Base-by-base conservation (phyloP, 2,329 filamentous ascomycete species). In the Grosmannia huntii region DNA sequence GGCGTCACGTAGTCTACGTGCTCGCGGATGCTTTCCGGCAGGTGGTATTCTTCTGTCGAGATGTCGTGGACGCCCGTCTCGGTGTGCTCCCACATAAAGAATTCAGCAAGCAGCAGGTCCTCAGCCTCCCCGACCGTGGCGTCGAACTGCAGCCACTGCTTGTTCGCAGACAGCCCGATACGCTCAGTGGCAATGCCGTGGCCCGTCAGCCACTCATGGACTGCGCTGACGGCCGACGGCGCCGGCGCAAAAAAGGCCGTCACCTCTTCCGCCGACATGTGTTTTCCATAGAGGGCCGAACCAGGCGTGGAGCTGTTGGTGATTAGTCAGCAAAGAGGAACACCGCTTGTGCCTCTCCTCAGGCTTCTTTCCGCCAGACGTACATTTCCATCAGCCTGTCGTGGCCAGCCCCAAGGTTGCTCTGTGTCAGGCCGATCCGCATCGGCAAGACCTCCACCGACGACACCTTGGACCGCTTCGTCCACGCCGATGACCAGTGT, bases 1-100 rank as follows among this genome's bases (percentile, higher is more conserved):
- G 79, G 79, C 1, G 75, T 81, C 46, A 82, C 74, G 65, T 80
- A 81, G 66, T 81, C 78, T 55, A 82, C 70, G 59, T 80, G 76
- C 21, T 70, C 63, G 41, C 70, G 70, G 16, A 81, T 60, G 49
- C 74, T 65, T 25, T 70, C 68, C 1, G 78, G 78, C 4, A 81
- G 66, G 60, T 77, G 76, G 64, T 66, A 66, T 38, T 62, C 62
- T 33, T 57, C 36, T 23, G 53, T 56, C 36, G 57, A 59, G 52
- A 59, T 56, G 38, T 59, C 57, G 25, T 46, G 48, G 12, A 27
- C 49, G 23, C 57, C 57, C 1, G 53, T 56, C 25, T 21, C 33
- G 23, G 27, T 7, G 41, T 60, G 59, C 44, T 58, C 59, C 41
- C 49, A 58, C 36, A 58, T 19, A 19, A 53, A 56, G 53, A 56